Conservation (phyloP, 345 rosid genomes). For the Aquilaria sinensis region DNA sequence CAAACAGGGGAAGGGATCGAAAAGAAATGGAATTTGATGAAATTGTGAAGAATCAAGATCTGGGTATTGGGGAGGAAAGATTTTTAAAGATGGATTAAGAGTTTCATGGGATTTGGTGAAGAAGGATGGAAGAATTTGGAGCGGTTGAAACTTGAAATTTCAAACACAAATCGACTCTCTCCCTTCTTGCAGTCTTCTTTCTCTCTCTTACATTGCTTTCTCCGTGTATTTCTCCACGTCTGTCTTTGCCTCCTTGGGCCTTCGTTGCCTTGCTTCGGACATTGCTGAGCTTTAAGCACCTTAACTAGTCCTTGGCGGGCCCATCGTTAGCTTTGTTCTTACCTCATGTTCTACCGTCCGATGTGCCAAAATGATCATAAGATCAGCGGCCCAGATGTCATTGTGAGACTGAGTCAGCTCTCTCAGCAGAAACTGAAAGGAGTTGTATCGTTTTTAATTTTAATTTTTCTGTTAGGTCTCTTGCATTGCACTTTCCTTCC, state of each 20-base stretch:
- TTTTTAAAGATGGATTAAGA: constrained; percentile 25
- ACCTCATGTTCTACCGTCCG: neutral
- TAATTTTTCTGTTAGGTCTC: no score
- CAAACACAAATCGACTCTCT: constrained; percentile 7
- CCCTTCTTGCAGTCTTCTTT: neutral
- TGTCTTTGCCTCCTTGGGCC: constrained; percentile 1
- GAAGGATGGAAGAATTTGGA: constrained; percentile 21
- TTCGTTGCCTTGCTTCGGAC: constrained; percentile 14
- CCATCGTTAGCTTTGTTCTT: neutral
- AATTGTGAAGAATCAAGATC: constrained; percentile 26
- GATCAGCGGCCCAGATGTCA: neutral
- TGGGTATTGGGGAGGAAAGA: constrained; percentile 35
- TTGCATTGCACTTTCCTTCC: no score
- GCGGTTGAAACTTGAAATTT: constrained; percentile 19
- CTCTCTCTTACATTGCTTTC: constrained; percentile 7
- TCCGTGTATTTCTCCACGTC: neutral
- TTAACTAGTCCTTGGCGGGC: constrained; percentile 15
- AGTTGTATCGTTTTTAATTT: no score
- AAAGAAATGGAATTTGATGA: constrained; percentile 13
- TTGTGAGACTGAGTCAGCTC: neutral
- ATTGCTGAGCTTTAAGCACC: constrained; percentile 19
- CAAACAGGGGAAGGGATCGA: constrained; percentile 4
- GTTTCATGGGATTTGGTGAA: constrained; percentile 21
- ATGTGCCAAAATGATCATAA: constrained; percentile 10
- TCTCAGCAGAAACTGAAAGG: no score